Evolutionary conservation across 345 rosid genomes (phyloP).

Genomic region (Boechera divaricarpa): DNA sequence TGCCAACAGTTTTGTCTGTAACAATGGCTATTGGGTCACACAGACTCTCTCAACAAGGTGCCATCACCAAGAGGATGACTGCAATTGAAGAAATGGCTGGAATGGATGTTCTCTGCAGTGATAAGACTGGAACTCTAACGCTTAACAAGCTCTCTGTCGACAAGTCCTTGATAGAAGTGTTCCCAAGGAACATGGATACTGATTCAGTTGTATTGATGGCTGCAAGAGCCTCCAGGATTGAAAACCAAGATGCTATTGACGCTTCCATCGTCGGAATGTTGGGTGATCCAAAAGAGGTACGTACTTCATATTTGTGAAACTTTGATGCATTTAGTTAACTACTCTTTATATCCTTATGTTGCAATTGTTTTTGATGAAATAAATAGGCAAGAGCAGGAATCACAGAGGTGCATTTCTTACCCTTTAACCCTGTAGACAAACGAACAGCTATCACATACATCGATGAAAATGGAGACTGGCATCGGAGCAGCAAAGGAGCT

Average conservation of each 20-base stretch:
- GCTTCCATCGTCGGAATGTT: constrained; percentile 93
- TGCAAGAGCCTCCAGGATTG: constrained; percentile 87
- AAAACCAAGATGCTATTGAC: constrained; percentile 98
- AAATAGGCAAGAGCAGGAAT: constrained; percentile 84
- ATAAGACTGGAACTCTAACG: constrained; percentile 93
- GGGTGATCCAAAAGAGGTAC: constrained; percentile 79
- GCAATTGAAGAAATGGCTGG: constrained; percentile 99
- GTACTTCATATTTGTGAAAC: background rate
- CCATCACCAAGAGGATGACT: constrained; percentile 97
- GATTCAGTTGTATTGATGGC: constrained; percentile 65
- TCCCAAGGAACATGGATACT: constrained; percentile 48
- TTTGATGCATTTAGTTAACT: background rate
- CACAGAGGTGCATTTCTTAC: constrained; percentile 88
- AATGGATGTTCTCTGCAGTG: constrained; percentile 97
- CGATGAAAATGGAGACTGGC: constrained; percentile 75
- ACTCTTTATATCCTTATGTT: background rate
- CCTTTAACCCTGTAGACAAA: constrained; percentile 93
- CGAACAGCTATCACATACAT: constrained; percentile 92
- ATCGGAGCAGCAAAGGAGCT: constrained; percentile 88
- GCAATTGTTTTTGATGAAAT: background rate
- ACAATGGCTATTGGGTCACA: constrained; percentile 99
- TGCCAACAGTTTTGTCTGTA: constrained; percentile 94
- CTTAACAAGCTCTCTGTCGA: constrained; percentile 96
- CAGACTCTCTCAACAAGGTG: constrained; percentile 88
- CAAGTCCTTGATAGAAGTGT: constrained; percentile 79